Evolutionary conservation across 176 grass and related monocot genomes (phyloP).

Genomic region (Aegilops longissima): DNA sequence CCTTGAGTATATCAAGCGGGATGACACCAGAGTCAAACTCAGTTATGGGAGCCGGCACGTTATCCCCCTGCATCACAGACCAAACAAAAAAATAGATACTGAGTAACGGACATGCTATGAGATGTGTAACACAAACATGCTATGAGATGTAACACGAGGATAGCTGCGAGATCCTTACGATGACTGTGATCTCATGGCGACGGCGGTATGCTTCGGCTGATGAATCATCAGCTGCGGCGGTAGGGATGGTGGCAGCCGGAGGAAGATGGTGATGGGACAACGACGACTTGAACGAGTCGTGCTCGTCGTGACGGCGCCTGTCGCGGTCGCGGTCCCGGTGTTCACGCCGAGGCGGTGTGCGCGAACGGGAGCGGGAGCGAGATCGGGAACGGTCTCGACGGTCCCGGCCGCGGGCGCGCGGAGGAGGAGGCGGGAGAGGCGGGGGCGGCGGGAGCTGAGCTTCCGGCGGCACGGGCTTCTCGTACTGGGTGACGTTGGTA

Average conservation of each 20-base stretch:
- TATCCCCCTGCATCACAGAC: slow-evolving; percentile 60
- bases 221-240: slow-evolving; percentile 22
- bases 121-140: neutral
- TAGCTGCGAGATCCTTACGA: slow-evolving; percentile 36
- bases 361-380: slow-evolving; percentile 42
- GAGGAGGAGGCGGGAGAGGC: slow-evolving; percentile 54
- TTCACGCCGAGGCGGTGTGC: slow-evolving; percentile 41
- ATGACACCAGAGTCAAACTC: slow-evolving; percentile 87
- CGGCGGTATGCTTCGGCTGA: slow-evolving; percentile 72
- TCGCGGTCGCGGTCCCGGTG: slow-evolving; percentile 46
- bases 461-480: slow-evolving; percentile 54
- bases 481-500: slow-evolving; percentile 94
- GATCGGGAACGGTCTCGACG: slow-evolving; percentile 16
- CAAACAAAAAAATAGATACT: slow-evolving; percentile 15
- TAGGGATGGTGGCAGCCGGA: neutral
- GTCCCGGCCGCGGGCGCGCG: slow-evolving; percentile 26
- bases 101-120: neutral
- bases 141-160: neutral
- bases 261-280: slow-evolving; percentile 31
- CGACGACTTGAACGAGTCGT: slow-evolving; percentile 30
- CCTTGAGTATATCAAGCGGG: slow-evolving; percentile 74
- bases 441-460: slow-evolving; percentile 61
- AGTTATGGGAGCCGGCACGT: slow-evolving; percentile 71
- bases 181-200: slow-evolving; percentile 85
- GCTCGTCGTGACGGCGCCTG: slow-evolving; percentile 58